Evolutionary conservation across 2,329 filamentous ascomycete genomes (phyloP).

Genomic region (Arthrobotrys entomopaga): DNA sequence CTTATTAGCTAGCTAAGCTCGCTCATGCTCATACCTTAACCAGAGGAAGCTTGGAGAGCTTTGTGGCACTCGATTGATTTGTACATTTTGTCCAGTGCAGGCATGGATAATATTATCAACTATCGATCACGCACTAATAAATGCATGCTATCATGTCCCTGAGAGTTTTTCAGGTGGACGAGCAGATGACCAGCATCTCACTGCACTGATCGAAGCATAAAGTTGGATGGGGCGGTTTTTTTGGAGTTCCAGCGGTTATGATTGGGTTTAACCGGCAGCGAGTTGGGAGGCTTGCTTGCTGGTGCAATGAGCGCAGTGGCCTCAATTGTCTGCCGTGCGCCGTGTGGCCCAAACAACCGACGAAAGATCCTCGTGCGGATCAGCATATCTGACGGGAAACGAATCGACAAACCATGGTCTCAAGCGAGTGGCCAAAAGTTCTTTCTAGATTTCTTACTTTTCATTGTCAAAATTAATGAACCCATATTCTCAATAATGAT

Average conservation of each 20-base stretch:
- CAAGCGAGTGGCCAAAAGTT: too few species aligned
- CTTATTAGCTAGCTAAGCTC: neutral
- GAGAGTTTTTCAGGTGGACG: neutral
- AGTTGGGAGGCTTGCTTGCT: neutral
- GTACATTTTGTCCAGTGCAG: slow-evolving; percentile 9
- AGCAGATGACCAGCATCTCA: slow-evolving; percentile 37
- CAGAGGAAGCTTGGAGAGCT: neutral
- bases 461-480: too few species aligned
- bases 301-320: too few species aligned
- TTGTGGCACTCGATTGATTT: slow-evolving; percentile 1
- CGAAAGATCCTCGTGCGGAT: slow-evolving; percentile 27
- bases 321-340: too few species aligned
- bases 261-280: slow-evolving; percentile 24
- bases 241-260: slow-evolving; percentile 13
- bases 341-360: slow-evolving; percentile 7
- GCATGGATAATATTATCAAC: slow-evolving; percentile 21
- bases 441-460: too few species aligned
- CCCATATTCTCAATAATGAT: too few species aligned
- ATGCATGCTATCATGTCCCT: slow-evolving; percentile 1
- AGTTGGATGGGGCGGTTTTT: slow-evolving; percentile 13
- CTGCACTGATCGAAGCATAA: slow-evolving; percentile 1
- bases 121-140: slow-evolving; percentile 28
- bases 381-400: slow-evolving; percentile 26
- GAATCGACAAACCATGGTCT: slow-evolving; percentile 14
- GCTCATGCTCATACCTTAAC: neutral